Base-by-base conservation (phyloP, 2,329 filamentous ascomycete genomes). In the Colletotrichum sp. region DNA sequence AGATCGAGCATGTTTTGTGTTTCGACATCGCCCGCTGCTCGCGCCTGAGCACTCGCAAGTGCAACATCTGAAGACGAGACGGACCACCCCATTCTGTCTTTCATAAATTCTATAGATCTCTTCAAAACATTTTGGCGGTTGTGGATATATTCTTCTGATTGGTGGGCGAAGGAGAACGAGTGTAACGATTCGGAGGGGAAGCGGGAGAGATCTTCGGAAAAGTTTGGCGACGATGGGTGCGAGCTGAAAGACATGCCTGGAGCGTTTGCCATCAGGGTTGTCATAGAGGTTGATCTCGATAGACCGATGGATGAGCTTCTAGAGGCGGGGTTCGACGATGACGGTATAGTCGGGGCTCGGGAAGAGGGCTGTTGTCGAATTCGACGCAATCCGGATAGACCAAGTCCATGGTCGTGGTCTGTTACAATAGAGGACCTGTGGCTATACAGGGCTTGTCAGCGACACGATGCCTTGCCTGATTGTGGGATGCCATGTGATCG, bases 181-280 rank as follows among this genome's bases (percentile, higher is more conserved):
- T 99, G 97, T 63, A 99, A 88, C 7, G 97, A 99, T 83, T 99
- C 97, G 80, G 95, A 95, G 2, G 97, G 96, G 83, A 99, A 99
- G 67, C 96, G 93, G 62, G 93, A 93, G 62, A 99, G 91, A 82
- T 99, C 97, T 87, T 99, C 97, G 81, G 92, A 91, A 82, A 96
- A 95, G 77, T 91, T 91, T 28, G 95, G 95, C 26, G 95, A 96
- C 24, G 89, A 88, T 28, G 93, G 93, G 7, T 90, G 93, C n/a
- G 92, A 88, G 10, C 90, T 87, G 30, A 92, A 82, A 18, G 90
- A 88, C 65, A 89, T 86, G 60, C 89, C 90, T 62, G 89, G 87
- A 44, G 89, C 86, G 77, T 90, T 89, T 39, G 92, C 90, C 39
- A 93, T 87, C 78, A 93, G 92, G 75, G 93, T 89, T 80, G 90